Percentiles rank a stretch among this genome's conserved stretches.
These are phyloP conservation scores for Colletotrichum cuscutae DNA, from an alignment of 2,329 filamentous ascomycete genomes.

Conservation along the genomic window DNA sequence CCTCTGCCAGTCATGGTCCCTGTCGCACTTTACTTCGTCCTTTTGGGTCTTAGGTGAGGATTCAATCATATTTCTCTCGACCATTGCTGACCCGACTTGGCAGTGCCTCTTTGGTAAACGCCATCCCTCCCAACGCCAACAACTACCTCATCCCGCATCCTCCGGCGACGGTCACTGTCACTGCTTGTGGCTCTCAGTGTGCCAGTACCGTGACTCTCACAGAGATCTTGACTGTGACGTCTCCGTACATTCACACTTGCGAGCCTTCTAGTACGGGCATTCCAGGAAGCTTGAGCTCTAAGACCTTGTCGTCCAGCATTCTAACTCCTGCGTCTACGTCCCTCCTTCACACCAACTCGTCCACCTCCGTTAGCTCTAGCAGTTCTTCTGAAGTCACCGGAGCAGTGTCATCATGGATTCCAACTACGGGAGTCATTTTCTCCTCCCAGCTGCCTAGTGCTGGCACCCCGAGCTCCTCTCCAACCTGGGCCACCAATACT, in stretches of 20 bases:
- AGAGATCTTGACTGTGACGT: conserved; percentile 43
- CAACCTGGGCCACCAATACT: neutral
- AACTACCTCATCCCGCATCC: conserved; percentile 16
- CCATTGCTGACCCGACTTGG: neutral
- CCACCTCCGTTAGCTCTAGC: neutral
- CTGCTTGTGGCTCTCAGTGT: conserved; percentile 24
- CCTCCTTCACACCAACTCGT: conserved; percentile 6
- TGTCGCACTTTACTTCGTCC: conserved; percentile 38
- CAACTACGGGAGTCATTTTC: neutral
- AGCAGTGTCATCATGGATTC: neutral
- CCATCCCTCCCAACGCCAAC: conserved; percentile 36
- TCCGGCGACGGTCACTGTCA: conserved; percentile 28
- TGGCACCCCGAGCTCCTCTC: conserved; percentile 9
- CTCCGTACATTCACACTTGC: conserved; percentile 39
- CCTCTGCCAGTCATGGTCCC: conserved; percentile 37
- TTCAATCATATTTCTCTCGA: neutral
- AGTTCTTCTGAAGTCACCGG: neutral
- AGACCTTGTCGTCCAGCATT: conserved; percentile 10
- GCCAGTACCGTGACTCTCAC: conserved; percentile 42
- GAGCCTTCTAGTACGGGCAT: neutral
- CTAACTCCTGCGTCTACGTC: neutral
- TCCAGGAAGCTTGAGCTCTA: neutral
- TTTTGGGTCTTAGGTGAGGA: conserved; percentile 43
- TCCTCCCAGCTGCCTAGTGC: conserved; percentile 20
- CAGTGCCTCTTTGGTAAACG: conserved; percentile 40